Base-by-base conservation (phyloP, 2,329 filamentous ascomycete species). In the Nakataea oryzae region DNA sequence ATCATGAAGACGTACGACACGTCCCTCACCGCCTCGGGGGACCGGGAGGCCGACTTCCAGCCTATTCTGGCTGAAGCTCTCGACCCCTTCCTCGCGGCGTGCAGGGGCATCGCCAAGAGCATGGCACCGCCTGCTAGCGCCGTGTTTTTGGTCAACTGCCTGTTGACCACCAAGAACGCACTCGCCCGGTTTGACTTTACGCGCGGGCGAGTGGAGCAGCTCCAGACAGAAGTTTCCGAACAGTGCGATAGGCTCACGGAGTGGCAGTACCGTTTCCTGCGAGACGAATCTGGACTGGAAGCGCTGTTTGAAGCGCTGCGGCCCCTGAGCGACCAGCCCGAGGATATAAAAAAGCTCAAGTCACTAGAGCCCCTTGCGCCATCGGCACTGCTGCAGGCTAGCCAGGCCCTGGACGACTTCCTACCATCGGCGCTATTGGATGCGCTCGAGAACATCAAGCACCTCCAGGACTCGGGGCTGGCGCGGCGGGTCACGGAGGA, bases 351-450 rank as follows among this genome's bases (percentile, higher is more conserved):
- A 56, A 80, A 80, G 14, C 79, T 91, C 28, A 71, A 78, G 1
- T 70, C 70, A 1, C 77, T 88, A 1, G 77, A 81, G 0, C 74
- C 81, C 4, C 84, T 91, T 69, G 81, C 86, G 63, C 81, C 84
- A 0, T 75, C 81, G 6, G 74, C 81, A 0, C 78, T 97, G n/a
- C 75, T 82, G 1, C 76, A 79, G 59, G 86, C 88, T 2, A 90
- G 90, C 68, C 90, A 93, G 68, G 83, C 81, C 54, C 79, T 99
- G 8, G 95, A 99, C 70, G 87, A 91, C 64, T 99, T 97, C 75
- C 78, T 99, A 28, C 93, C 95, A 0, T 96, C 91, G 1, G 95
- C 93, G 3, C 81, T 96, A 32, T 93, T 97, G 80, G 95, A 99
- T 71, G 93, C 93, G 3, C 86, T 90, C 68, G 89, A 95, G 60